A percentile compares a stretch with the other conserved stretches of the same genome.
Evolutionary conservation across 2,329 filamentous ascomycete species (phyloP).

Genomic region (Corinectria fuckeliana): DNA sequence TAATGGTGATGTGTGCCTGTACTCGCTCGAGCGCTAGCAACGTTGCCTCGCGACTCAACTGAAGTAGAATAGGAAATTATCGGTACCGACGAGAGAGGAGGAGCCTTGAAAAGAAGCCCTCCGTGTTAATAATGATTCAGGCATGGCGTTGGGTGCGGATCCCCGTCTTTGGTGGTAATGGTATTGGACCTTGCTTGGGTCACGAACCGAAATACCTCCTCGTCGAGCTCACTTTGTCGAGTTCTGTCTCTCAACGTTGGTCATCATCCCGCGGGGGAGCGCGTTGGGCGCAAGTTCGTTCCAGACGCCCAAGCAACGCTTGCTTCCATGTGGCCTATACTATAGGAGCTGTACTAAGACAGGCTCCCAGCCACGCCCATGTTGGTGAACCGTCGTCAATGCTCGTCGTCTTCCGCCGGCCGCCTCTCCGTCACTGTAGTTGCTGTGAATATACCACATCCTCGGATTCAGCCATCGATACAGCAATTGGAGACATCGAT

Average conservation of each 20-base stretch:
- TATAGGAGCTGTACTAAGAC: conserved; percentile 10
- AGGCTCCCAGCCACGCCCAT: conserved; percentile 5
- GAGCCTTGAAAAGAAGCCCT: conserved; percentile 5
- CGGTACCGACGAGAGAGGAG: background rate
- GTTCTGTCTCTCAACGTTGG: background rate
- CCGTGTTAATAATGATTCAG: conserved; percentile 2
- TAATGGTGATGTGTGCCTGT: conserved; percentile 19
- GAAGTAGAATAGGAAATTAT: background rate
- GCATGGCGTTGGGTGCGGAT: conserved; percentile 1
- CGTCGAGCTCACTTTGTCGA: conserved; percentile 7
- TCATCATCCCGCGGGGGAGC: conserved; percentile 4
- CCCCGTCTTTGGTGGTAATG: conserved; percentile 7
- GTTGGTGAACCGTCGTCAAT: background rate
- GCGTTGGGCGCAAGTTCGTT: conserved; percentile 1
- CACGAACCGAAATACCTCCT: conserved; percentile 7
- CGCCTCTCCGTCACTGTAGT: conserved; percentile 54
- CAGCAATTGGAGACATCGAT: conserved; percentile 58
- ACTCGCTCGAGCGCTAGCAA: conserved; percentile 11
- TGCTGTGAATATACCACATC: conserved; percentile 51
- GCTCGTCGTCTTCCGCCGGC: background rate
- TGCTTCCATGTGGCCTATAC: conserved; percentile 4
- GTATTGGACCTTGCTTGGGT: background rate
- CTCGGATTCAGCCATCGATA: conserved; percentile 34
- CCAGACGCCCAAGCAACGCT: background rate
- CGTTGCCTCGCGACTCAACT: conserved; percentile 4